A percentile compares a stretch with the other conserved stretches of the same genome.
Evolutionary conservation across 2,329 filamentous ascomycete genomes (phyloP).

Genomic region (Neocucurbitaria cava): DNA sequence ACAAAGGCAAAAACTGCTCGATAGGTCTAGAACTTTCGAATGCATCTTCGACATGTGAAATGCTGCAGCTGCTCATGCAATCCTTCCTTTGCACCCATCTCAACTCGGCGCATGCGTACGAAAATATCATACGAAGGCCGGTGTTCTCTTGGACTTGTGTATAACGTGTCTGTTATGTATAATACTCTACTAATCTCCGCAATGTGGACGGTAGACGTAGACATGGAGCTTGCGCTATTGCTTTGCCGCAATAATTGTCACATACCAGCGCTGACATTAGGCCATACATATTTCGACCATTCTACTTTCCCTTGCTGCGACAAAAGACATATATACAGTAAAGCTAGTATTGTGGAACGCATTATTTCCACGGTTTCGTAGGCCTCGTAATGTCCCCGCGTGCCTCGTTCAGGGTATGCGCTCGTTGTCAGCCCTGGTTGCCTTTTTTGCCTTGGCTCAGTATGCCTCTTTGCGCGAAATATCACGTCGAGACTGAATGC

Average conservation of each 20-base stretch:
- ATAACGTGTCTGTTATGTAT: too few species aligned
- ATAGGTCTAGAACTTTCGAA: background rate
- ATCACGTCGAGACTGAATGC: conserved; percentile 12
- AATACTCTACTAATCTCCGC: too few species aligned
- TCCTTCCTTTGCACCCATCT: background rate
- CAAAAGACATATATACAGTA: background rate
- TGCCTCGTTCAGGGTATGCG: background rate
- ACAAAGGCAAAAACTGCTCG: background rate
- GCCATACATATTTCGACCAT: background rate
- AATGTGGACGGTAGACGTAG: background rate
- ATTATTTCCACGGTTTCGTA: background rate
- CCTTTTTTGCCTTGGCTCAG: conserved; percentile 25
- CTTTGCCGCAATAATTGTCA: background rate
- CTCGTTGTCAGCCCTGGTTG: conserved; percentile 20
- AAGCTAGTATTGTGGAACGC: background rate
- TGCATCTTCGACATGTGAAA: conserved; percentile 6
- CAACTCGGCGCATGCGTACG: too few species aligned
- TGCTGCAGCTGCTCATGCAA: background rate
- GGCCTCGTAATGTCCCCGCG: background rate
- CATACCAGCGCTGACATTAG: background rate
- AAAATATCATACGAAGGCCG: too few species aligned
- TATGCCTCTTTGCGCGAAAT: conserved; percentile 13
- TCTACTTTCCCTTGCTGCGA: background rate
- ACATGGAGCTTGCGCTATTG: background rate
- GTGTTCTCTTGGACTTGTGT: too few species aligned